phyloP scores from a whole-genome alignment of 768 basidiomycete species.

The Podaxis sp. region DNA sequence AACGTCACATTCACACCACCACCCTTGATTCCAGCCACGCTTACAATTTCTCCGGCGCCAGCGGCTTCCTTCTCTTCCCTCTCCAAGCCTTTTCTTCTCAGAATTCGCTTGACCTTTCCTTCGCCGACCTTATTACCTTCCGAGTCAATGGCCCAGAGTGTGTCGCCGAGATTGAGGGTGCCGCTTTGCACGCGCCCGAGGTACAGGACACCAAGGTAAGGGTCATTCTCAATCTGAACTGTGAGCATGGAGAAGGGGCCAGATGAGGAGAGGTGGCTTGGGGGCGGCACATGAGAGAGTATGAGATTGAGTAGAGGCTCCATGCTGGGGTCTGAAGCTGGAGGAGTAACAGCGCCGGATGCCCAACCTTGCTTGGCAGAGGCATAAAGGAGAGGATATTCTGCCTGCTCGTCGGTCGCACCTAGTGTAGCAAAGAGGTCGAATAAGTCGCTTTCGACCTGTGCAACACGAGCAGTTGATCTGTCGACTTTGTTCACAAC shows the following conservation, averaged over 20 bases:
- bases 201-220: constrained; percentile 49
- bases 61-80: constrained; percentile 43
- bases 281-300: constrained; percentile 42
- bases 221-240: constrained; percentile 50
- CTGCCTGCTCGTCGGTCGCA: constrained; percentile 50
- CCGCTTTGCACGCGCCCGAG: constrained; percentile 48
- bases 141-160: constrained; percentile 37
- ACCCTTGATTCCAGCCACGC: constrained; percentile 47
- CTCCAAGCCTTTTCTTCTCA: constrained; percentile 37
- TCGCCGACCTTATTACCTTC: constrained; percentile 48
- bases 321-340: constrained; percentile 31
- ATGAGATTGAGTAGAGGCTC: constrained; percentile 47
- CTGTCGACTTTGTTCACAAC: constrained; percentile 53
- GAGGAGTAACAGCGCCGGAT: constrained; percentile 26
- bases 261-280: constrained; percentile 34
- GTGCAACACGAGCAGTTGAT: constrained; percentile 39
- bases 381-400: constrained; percentile 51
- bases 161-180: constrained; percentile 38
- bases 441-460: constrained; percentile 51
- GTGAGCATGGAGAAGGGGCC: constrained; percentile 53
- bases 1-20: constrained; percentile 48
- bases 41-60: constrained; percentile 50
- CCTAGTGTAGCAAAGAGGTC: constrained; percentile 52
- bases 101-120: constrained; percentile 50
- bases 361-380: constrained; percentile 55